phyloP scores from a whole-genome alignment of 1,284 basidiomycete genomes.

The Pisolithus thermaeus region DNA sequence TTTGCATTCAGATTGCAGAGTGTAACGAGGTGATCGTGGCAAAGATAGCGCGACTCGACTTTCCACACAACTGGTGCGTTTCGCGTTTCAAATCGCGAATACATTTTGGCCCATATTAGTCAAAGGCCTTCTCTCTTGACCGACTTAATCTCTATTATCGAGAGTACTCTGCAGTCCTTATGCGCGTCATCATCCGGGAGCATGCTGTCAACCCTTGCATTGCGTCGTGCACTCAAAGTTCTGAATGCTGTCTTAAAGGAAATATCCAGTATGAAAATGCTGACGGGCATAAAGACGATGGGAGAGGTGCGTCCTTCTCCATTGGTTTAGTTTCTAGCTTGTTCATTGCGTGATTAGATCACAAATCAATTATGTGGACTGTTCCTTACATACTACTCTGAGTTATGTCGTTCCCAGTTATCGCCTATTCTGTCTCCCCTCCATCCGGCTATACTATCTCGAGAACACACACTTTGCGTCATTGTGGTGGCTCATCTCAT shows the following conservation, averaged over 20 bases:
- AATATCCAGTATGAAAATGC: constrained; percentile 61
- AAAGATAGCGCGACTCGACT: constrained; percentile 70
- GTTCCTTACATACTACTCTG: constrained; percentile 54
- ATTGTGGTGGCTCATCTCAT: constrained; percentile 59
- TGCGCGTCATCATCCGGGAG: constrained; percentile 38
- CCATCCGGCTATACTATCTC: constrained; percentile 33
- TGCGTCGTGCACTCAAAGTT: constrained; percentile 56
- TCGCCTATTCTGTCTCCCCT: constrained; percentile 42
- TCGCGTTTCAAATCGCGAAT: neutral
- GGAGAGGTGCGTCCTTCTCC: constrained; percentile 36
- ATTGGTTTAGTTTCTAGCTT: constrained; percentile 2
- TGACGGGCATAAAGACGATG: constrained; percentile 60
- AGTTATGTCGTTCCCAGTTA: constrained; percentile 28
- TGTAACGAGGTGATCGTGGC: constrained; percentile 66
- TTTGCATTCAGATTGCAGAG: constrained; percentile 52
- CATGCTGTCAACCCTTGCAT: constrained; percentile 40
- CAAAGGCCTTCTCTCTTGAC: constrained; percentile 58
- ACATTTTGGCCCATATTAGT: constrained; percentile 1
- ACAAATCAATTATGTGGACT: constrained; percentile 45
- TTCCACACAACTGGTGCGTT: constrained; percentile 58
- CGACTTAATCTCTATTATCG: constrained; percentile 51
- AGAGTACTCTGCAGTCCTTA: constrained; percentile 45
- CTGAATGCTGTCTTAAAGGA: constrained; percentile 65
- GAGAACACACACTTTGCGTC: constrained; percentile 40
- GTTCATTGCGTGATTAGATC: constrained; percentile 38